Percentiles rank a stretch among this genome's conserved stretches.
Evolutionary conservation across 108 stramenopile genomes (phyloP).

Genomic region (Halocafeteria seosinensis): DNA sequence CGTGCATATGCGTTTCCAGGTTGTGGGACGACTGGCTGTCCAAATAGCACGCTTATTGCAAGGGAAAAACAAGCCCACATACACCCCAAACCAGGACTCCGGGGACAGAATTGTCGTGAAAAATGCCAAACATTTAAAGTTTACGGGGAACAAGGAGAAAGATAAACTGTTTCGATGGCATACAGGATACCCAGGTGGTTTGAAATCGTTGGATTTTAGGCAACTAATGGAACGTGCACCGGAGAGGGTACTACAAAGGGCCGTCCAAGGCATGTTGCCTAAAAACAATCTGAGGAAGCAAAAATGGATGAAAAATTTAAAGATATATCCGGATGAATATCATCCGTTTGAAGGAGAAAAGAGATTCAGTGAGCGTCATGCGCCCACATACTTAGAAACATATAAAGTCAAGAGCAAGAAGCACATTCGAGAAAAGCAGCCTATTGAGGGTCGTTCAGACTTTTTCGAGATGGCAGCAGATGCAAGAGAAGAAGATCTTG

Average conservation of each 20-base stretch:
- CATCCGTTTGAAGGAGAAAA: slow-evolving; percentile 13
- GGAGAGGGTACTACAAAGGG: slow-evolving; percentile 15
- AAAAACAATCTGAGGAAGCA: slow-evolving; percentile 27
- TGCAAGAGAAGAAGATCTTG: neutral
- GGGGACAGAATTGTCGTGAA: slow-evolving; percentile 42
- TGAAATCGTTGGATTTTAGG: slow-evolving; percentile 22
- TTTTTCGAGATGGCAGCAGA: neutral
- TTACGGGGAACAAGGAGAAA: slow-evolving; percentile 28
- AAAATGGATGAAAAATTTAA: slow-evolving; percentile 11
- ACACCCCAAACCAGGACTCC: slow-evolving; percentile 28
- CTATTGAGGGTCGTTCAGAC: neutral
- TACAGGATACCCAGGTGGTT: slow-evolving; percentile 37
- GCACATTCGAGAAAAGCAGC: neutral
- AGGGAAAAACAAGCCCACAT: slow-evolving; percentile 44
- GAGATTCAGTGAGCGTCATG: neutral
- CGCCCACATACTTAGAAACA: neutral
- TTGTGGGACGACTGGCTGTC: slow-evolving; percentile 35
- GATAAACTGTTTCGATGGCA: slow-evolving; percentile 41
- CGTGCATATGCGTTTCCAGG: neutral
- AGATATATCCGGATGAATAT: slow-evolving; percentile 22
- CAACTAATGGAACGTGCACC: slow-evolving; percentile 17
- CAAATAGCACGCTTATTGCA: slow-evolving; percentile 31
- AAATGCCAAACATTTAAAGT: slow-evolving; percentile 29
- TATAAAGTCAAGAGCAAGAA: no score
- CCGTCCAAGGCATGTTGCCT: slow-evolving; percentile 42